Evolutionary conservation across 2,329 filamentous ascomycete species (phyloP).

Genomic region (Aspergillus sp.): DNA sequence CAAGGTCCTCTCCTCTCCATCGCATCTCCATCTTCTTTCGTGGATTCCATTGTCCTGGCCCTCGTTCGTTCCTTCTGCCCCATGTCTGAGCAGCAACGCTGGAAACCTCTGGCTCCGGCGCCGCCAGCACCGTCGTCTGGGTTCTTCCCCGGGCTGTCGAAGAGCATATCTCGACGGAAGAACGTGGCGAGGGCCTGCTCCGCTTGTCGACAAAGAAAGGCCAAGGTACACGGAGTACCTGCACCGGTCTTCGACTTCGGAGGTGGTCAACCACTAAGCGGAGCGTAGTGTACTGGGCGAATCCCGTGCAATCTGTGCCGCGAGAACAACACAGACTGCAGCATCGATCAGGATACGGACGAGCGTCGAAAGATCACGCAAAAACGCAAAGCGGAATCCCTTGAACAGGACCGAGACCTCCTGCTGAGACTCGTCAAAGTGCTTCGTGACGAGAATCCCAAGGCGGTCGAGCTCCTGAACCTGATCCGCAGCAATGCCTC

Average conservation of each 20-base stretch:
- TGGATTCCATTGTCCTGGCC: background rate
- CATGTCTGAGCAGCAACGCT: background rate
- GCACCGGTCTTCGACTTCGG: slow-evolving; percentile 18
- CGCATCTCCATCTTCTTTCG: background rate
- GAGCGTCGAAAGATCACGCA: slow-evolving; percentile 12
- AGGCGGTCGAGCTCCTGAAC: slow-evolving; percentile 13
- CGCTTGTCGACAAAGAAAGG: too few species aligned
- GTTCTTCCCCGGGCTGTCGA: too few species aligned
- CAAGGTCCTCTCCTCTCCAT: background rate
- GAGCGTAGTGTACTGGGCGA: slow-evolving; percentile 15
- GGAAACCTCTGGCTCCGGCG: too few species aligned
- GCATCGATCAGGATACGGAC: slow-evolving; percentile 15
- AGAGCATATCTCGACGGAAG: too few species aligned
- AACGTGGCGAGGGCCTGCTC: too few species aligned
- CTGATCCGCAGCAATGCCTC: slow-evolving; percentile 18
- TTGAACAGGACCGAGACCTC: slow-evolving; percentile 11
- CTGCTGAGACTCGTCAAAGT: slow-evolving; percentile 11
- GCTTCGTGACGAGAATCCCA: slow-evolving; percentile 12
- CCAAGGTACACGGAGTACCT: slow-evolving; percentile 9
- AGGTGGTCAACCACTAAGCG: slow-evolving; percentile 19
- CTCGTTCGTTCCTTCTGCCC: background rate
- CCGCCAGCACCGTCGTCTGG: too few species aligned
- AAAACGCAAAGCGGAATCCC: slow-evolving; percentile 15
- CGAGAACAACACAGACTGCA: slow-evolving; percentile 12
- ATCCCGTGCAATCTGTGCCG: slow-evolving; percentile 15